Evolutionary conservation across 345 rosid species (phyloP).

Genomic region (Cardiospermum halicacabum): DNA sequence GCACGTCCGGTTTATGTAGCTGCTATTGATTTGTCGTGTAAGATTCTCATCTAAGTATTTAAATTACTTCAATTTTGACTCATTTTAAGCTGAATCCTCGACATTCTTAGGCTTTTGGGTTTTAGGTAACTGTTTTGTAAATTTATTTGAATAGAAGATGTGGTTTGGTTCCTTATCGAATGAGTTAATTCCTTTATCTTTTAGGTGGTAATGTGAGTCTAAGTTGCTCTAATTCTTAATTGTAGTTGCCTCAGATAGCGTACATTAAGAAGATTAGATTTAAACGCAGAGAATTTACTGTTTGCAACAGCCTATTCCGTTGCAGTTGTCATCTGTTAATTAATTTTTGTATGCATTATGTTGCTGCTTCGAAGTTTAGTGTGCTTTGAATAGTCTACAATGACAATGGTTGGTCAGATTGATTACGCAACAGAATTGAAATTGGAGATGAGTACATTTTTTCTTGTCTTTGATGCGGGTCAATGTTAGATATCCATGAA

Average conservation of each 20-base stretch:
- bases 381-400: too few species aligned
- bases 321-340: too few species aligned
- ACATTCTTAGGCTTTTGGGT: neutral
- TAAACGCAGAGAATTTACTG: too few species aligned
- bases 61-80: neutral
- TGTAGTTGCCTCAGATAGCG: neutral
- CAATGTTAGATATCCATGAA: too few species aligned
- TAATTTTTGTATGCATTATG: too few species aligned
- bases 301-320: too few species aligned
- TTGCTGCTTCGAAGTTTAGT: too few species aligned
- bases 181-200: neutral
- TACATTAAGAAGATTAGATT: neutral
- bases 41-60: too few species aligned
- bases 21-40: slow-evolving; percentile 88
- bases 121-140: neutral
- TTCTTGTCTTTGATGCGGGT: too few species aligned
- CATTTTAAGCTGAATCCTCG: neutral
- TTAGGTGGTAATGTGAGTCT: neutral
- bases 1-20: slow-evolving; percentile 97
- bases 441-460: too few species aligned
- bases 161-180: neutral
- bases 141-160: neutral
- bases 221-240: neutral
- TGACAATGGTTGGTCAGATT: too few species aligned
- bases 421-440: too few species aligned